Percentiles rank a stretch among this genome's conserved stretches.
Conservation (phyloP, 2,329 filamentous ascomycete genomes). For the Cercospora zeina region DNA sequence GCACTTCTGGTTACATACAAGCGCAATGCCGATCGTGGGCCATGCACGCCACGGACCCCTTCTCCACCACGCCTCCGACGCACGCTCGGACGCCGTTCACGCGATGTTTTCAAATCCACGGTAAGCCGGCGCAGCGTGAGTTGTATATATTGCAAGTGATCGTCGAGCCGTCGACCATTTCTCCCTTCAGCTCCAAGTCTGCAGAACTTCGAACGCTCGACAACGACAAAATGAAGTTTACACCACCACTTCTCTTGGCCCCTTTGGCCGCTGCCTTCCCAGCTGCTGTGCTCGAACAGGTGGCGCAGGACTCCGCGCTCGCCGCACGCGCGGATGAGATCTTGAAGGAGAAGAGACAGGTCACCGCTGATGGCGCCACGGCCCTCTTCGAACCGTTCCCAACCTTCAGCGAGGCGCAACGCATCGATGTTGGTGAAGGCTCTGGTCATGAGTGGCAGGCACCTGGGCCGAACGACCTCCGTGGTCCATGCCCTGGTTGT, state of each 20-base stretch:
- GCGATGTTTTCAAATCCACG: neutral
- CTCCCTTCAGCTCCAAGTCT: neutral
- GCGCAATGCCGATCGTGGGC: conserved; percentile 6
- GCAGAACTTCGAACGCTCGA: neutral
- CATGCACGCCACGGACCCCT: neutral
- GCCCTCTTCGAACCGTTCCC: conserved; percentile 33
- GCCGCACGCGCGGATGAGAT: conserved; percentile 21
- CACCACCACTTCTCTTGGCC: conserved; percentile 10
- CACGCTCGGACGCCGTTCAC: neutral
- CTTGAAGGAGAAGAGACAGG: conserved; percentile 30
- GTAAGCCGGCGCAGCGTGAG: neutral
- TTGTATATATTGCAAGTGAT: conserved; percentile 5
- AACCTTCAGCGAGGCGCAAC: conserved; percentile 36
- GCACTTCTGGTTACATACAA: conserved; percentile 12
- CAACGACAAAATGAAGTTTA: conserved; percentile 19
- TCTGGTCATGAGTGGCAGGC: conserved; percentile 36
- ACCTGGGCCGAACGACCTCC: conserved; percentile 36
- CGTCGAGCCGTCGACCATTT: neutral
- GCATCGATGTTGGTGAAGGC: conserved; percentile 32
- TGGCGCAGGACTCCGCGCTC: conserved; percentile 18
- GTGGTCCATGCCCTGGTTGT: conserved; percentile 40
- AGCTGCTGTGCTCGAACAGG: conserved; percentile 19
- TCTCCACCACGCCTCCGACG: conserved; percentile 3
- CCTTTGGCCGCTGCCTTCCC: conserved; percentile 24
- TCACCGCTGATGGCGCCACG: conserved; percentile 27